A percentile compares a stretch with the other conserved stretches of the same genome.
Evolutionary conservation across 495 filamentous ascomycete species (phyloP).

Genomic region (Daldinia concentrica): DNA sequence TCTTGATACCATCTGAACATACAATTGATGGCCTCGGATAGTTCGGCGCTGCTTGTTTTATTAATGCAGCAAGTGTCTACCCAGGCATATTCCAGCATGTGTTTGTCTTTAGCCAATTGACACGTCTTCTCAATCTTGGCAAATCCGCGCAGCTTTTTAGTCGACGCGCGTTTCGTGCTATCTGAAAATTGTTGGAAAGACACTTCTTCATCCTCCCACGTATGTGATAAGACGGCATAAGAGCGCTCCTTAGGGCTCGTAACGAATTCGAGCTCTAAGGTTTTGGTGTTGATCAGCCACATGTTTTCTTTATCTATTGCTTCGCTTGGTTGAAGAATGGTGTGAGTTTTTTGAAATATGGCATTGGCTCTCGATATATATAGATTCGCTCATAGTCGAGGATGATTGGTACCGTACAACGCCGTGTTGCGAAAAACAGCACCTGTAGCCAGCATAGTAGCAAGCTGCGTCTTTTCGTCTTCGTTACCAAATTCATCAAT

Average conservation of each 20-base stretch:
- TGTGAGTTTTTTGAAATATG: not conserved
- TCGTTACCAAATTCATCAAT: not conserved
- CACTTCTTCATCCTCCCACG: conserved; percentile 50
- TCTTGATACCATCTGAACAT: conserved; percentile 51
- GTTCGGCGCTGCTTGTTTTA: conserved; percentile 49
- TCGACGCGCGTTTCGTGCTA: conserved; percentile 27
- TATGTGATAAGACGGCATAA: conserved; percentile 55
- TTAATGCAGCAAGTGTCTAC: conserved; percentile 48
- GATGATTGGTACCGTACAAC: not conserved
- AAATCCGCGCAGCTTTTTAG: conserved; percentile 38
- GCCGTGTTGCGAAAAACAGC: not conserved
- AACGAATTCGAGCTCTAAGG: conserved; percentile 40
- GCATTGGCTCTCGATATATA: not conserved
- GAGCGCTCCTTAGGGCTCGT: not conserved
- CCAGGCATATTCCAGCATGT: conserved; percentile 37
- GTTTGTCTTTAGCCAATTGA: conserved; percentile 16
- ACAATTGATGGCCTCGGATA: conserved; percentile 36
- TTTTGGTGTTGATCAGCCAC: conserved; percentile 48
- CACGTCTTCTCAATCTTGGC: conserved; percentile 36
- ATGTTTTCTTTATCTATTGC: conserved; percentile 17
- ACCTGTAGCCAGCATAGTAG: not conserved
- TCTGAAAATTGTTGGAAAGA: conserved; percentile 45
- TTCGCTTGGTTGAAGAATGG: not conserved
- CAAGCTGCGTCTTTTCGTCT: not conserved
- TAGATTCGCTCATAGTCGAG: not conserved